Percentiles rank a stretch among this genome's conserved stretches.
phyloP scores from a whole-genome alignment of 2,329 filamentous ascomycete species.

The Anisogramma anomala region DNA sequence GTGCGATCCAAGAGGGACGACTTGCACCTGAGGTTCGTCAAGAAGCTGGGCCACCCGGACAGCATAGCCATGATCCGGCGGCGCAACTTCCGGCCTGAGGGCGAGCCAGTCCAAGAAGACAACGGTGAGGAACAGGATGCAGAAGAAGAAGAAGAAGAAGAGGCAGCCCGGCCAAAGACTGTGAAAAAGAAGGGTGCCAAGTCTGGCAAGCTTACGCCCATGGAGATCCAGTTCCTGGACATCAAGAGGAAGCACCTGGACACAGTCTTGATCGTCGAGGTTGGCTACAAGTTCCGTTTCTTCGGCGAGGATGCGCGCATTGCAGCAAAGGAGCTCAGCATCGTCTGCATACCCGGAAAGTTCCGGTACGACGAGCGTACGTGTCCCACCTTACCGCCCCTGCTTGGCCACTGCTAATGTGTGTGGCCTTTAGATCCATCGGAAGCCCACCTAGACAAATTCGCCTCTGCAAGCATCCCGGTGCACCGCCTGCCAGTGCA shows the following conservation, averaged over 20 bases:
- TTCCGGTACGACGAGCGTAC: conserved; percentile 81
- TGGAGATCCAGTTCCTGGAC: conserved; percentile 86
- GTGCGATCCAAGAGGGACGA: conserved; percentile 50
- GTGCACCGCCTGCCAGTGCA: conserved; percentile 86
- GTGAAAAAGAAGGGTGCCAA: conserved; percentile 58
- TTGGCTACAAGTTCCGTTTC: conserved; percentile 96
- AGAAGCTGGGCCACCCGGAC: conserved; percentile 78
- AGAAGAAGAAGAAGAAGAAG: conserved; percentile 39
- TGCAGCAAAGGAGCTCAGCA: conserved; percentile 81
- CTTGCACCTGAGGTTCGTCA: conserved; percentile 75
- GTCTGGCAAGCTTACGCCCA: conserved; percentile 73
- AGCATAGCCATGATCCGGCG: conserved; percentile 59
- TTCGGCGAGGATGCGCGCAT: conserved; percentile 88
- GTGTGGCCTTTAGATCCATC: conserved; percentile 52
- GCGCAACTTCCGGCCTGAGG: conserved; percentile 41
- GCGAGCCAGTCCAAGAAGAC: conserved; percentile 38
- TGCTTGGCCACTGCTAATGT: neutral
- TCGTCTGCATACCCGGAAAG: conserved; percentile 94
- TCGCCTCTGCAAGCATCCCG: conserved; percentile 91
- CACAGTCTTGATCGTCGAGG: conserved; percentile 81
- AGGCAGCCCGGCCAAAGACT: conserved; percentile 33
- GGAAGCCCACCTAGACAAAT: conserved; percentile 82
- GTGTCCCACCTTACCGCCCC: conserved; percentile 18
- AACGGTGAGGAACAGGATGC: conserved; percentile 48
- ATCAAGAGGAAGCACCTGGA: conserved; percentile 89